phyloP scores from a whole-genome alignment of 176 grass and related monocot species.

The Bolboschoenus planiculmis region DNA sequence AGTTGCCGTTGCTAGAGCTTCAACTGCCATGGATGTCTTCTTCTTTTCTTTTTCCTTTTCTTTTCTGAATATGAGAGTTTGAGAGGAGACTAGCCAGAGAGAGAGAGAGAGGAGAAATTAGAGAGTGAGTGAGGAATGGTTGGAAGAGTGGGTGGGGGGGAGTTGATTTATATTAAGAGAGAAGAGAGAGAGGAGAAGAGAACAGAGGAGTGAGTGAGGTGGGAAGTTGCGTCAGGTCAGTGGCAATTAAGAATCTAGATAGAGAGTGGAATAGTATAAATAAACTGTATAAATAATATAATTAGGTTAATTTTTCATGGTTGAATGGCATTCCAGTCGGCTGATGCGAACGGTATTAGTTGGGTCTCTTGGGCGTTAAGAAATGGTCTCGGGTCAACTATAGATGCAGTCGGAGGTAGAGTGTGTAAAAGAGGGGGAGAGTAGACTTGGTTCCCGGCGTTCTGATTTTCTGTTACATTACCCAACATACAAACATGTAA shows the following conservation, averaged over 20 bases:
- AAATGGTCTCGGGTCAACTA: neutral
- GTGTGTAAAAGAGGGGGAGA: neutral
- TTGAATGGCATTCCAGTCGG: neutral
- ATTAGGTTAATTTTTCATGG: neutral
- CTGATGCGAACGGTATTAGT: neutral
- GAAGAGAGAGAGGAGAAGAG: neutral
- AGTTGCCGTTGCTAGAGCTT: slow-evolving; percentile 25
- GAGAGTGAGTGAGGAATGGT: slow-evolving; percentile 1
- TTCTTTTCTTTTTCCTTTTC: neutral
- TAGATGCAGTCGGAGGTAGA: no score
- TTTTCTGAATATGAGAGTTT: neutral
- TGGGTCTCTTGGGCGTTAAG: neutral
- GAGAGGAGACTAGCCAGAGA: neutral
- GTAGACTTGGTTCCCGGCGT: slow-evolving; percentile 7
- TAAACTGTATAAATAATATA: neutral
- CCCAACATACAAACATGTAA: no score
- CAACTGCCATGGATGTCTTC: slow-evolving; percentile 39
- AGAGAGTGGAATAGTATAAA: neutral
- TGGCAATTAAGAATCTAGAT: slow-evolving; percentile 12
- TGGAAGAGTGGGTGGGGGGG: slow-evolving; percentile 28
- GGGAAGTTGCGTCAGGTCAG: slow-evolving; percentile 19
- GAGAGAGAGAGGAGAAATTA: neutral
- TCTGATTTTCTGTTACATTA: no score
- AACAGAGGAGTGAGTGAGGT: slow-evolving; percentile 7
- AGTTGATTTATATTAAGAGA: slow-evolving; percentile 22